These are phyloP conservation scores for Hippophae tibetana DNA, from an alignment of 306 rosid genomes.

Conservation along the genomic window DNA sequence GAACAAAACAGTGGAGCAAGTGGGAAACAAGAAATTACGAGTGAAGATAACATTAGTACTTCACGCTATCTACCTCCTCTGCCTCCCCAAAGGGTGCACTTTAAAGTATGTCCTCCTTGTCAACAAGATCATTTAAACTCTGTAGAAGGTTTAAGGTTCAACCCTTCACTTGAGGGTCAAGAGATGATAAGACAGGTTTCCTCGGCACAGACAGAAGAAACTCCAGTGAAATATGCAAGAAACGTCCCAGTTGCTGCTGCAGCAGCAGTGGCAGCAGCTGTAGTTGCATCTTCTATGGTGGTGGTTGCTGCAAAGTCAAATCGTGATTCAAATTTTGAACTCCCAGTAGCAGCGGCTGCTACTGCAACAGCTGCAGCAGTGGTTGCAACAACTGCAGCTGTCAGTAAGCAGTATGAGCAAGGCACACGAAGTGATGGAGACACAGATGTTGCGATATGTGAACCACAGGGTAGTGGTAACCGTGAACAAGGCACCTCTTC, in stretches of 20 bases:
- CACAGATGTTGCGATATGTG: conserved; percentile 39
- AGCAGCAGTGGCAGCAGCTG: conserved; percentile 84
- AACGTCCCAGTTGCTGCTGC: conserved; percentile 88
- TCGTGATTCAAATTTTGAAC: conserved; percentile 51
- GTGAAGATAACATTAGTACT: conserved; percentile 31
- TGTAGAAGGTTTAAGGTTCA: conserved; percentile 54
- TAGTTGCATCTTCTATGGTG: conserved; percentile 92
- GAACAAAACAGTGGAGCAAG: conserved; percentile 30
- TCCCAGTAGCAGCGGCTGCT: conserved; percentile 93
- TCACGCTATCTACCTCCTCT: conserved; percentile 51
- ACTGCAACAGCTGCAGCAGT: conserved; percentile 96
- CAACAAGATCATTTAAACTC: conserved; percentile 45
- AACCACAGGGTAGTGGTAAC: conserved; percentile 50
- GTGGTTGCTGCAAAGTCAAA: conserved; percentile 70
- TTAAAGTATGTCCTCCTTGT: conserved; percentile 42
- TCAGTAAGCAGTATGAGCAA: conserved; percentile 67
- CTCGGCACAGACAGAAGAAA: conserved; percentile 39
- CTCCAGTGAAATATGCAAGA: conserved; percentile 48
- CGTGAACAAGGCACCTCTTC: conserved; percentile 36
- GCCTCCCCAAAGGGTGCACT: conserved; percentile 38
- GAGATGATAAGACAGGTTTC: conserved; percentile 37
- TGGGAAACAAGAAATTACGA: conserved; percentile 27
- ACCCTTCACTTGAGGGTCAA: conserved; percentile 37
- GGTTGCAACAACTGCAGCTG: conserved; percentile 91
- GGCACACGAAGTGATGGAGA: conserved; percentile 60